Evolutionary conservation across 345 rosid genomes (phyloP), one percentile per base, ranked within the genome.

Genomic region (Eucalyptus fibrosa): DNA sequence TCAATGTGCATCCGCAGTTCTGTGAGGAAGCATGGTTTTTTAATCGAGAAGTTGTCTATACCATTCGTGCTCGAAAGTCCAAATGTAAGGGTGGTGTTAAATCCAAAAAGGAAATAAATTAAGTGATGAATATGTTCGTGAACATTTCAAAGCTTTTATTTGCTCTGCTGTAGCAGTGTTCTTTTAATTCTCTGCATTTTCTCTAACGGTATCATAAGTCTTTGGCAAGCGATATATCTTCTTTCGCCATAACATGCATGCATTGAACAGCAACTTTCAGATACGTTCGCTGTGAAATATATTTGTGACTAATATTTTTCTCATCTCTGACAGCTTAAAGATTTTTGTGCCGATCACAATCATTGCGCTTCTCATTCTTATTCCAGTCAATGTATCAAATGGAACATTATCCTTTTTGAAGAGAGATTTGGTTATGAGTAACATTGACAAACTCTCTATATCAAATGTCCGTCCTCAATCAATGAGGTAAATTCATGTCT

Each of bases 341-440:
- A 97, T 98, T 91, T 98, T 98, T 92, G 94, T 91, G 59, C 99
- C 99, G 28, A 91, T 94, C 32, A 93, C 99, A 49, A 44, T 98
- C 28, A 86, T 97, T 91, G 98, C 98, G 8, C 95, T 98, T 49
- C 93, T 92, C 88, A 92, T 98, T 88, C 97, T 98, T 45, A 93
- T 98, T 91, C 99, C 99, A 45, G 99, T 98, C 90, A 98, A 97
- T 90, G 95, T 97, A 86, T 97, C 99, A 55, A 96, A 96, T 93
- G 99, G 97, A 62, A 97, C 97, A 11, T 91, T 98, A 26, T 95
- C 92, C 90, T 95, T 97, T 91, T 92, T 98, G 89, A 93, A 92
- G 93, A 97, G 94, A 87, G 99, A 98, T 85, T 92, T 98, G 90
- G 99, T 97, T 15, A 94, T 96, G 88, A 98, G 98, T 91, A 90